phyloP scores from a whole-genome alignment of 2,329 filamentous ascomycete species.

The Ophiostoma montium region DNA sequence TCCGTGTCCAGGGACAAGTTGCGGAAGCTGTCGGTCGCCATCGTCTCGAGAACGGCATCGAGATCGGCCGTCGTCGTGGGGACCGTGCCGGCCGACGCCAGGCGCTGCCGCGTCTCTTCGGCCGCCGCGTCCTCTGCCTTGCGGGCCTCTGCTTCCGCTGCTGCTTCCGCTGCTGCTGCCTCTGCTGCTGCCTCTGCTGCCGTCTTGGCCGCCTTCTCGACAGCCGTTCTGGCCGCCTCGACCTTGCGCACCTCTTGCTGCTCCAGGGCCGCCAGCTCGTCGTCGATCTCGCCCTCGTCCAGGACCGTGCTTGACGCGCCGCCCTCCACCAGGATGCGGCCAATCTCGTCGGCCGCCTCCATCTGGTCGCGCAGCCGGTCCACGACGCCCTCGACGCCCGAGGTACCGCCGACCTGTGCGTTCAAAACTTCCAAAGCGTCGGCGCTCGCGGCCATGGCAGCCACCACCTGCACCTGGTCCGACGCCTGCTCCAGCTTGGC shows the following conservation, averaged over 20 bases:
- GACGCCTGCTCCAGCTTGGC: constrained; percentile 73
- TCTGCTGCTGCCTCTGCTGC: constrained; percentile 35
- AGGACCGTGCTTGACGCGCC: constrained; percentile 25
- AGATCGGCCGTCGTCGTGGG: background rate
- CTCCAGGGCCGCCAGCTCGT: constrained; percentile 70
- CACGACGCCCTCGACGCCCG: constrained; percentile 62
- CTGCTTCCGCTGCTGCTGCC: background rate
- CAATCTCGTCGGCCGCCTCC: constrained; percentile 68
- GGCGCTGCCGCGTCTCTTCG: constrained; percentile 31
- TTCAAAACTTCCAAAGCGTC: constrained; percentile 61
- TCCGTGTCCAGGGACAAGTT: constrained; percentile 24
- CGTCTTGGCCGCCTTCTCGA: background rate
- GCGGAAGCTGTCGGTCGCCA: constrained; percentile 12
- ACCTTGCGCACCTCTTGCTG: constrained; percentile 28
- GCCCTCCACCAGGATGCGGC: constrained; percentile 55
- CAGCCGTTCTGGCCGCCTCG: constrained; percentile 21
- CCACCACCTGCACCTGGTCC: constrained; percentile 71
- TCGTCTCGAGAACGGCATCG: constrained; percentile 4
- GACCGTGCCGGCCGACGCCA: constrained; percentile 32
- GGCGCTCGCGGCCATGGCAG: constrained; percentile 67
- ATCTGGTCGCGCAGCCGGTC: constrained; percentile 68
- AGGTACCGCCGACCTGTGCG: constrained; percentile 59
- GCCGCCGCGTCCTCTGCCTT: constrained; percentile 26
- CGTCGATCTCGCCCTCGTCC: constrained; percentile 75
- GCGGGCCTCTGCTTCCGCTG: constrained; percentile 6